These are phyloP conservation scores for Emmonsiellopsis sp. DNA, from an alignment of 2,329 filamentous ascomycete species.

Conservation along the genomic window DNA sequence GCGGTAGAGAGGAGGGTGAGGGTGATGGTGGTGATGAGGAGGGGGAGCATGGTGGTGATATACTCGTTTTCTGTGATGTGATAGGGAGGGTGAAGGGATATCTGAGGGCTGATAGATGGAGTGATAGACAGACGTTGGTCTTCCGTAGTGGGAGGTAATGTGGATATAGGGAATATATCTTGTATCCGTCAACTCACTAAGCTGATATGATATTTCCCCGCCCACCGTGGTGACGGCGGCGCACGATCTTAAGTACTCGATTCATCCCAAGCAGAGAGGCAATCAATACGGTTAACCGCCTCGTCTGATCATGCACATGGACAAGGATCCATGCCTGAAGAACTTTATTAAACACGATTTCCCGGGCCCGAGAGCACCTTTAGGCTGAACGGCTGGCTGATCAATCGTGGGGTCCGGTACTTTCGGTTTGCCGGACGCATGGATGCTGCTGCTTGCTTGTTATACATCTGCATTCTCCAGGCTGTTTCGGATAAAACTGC, in stretches of 20 bases:
- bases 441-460: neutral
- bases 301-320: neutral
- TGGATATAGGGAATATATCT: no score
- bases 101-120: no score
- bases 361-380: neutral
- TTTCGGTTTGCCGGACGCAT: neutral
- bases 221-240: no score
- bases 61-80: neutral
- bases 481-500: neutral
- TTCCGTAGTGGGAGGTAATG: no score
- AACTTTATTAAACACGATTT: neutral
- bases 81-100: no score
- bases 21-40: neutral
- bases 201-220: no score
- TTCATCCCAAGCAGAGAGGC: no score
- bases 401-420: neutral
- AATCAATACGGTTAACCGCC: no score
- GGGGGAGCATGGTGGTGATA: neutral
- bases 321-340: neutral
- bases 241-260: no score
- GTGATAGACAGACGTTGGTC: no score
- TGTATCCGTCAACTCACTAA: no score
- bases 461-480: no score
- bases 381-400: neutral
- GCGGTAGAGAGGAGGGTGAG: neutral